These are phyloP conservation scores for Purshia tridentata DNA, from an alignment of 306 rosid genomes.

Conservation along the genomic window DNA sequence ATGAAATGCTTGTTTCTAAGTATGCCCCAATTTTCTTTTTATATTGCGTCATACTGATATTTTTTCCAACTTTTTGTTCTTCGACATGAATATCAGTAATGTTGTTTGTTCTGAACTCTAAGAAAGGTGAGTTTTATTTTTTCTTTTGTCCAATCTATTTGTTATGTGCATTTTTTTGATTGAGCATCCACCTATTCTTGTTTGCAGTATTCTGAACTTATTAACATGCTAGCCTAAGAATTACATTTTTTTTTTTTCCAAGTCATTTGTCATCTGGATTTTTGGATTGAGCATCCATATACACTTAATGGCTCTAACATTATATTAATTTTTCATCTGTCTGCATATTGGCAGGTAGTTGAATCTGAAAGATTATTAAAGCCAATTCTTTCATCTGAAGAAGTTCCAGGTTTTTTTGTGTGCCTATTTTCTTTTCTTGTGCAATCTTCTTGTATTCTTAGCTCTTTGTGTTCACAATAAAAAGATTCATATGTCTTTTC, in stretches of 20 bases:
- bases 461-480: background rate
- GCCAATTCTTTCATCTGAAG: conserved; percentile 75
- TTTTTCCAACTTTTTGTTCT: background rate
- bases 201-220: background rate
- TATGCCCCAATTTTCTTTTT: background rate
- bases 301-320: conserved; percentile 1
- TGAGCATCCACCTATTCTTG: background rate
- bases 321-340: conserved; percentile 11
- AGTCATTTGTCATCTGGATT: background rate
- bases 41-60: background rate
- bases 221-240: background rate
- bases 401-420: conserved; percentile 60
- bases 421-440: background rate
- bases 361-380: conserved; percentile 77
- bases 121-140: background rate
- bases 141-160: background rate
- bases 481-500: background rate
- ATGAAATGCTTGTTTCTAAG: background rate
- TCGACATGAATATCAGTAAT: conserved; percentile 2
- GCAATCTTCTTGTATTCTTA: background rate
- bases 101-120: background rate
- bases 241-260: background rate
- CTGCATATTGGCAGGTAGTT: conserved; percentile 59
- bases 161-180: background rate
- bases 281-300: conserved; percentile 9